Percentiles rank a stretch among this genome's conserved stretches.
phyloP scores from a whole-genome alignment of 2,329 filamentous ascomycete genomes.

The Trichoderma arundinaceum region DNA sequence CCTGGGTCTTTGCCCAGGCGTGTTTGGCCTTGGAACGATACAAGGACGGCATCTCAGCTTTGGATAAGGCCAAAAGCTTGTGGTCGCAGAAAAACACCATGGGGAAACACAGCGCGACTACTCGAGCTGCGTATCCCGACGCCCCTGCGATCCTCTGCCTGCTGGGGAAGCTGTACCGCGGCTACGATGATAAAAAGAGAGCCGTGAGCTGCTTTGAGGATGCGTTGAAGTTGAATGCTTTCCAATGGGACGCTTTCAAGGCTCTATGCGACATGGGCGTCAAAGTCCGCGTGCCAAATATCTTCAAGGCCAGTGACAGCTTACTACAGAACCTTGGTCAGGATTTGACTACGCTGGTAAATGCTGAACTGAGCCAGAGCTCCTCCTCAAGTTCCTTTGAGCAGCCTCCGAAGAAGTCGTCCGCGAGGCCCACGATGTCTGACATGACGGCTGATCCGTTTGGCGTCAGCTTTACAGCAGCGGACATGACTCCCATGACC shows the following conservation, averaged over 20 bases:
- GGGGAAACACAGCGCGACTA: slow-evolving; percentile 80
- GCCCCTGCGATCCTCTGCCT: slow-evolving; percentile 82
- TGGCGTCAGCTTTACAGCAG: slow-evolving; percentile 50
- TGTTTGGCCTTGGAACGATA: slow-evolving; percentile 80
- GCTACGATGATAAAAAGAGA: slow-evolving; percentile 80
- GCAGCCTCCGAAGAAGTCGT: slow-evolving; percentile 48
- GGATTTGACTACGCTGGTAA: slow-evolving; percentile 37
- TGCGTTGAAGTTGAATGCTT: slow-evolving; percentile 85
- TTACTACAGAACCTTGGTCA: slow-evolving; percentile 57
- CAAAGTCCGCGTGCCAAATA: slow-evolving; percentile 79
- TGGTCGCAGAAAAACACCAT: slow-evolving; percentile 79
- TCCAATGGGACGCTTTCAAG: slow-evolving; percentile 97
- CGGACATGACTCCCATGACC: slow-evolving; percentile 50
- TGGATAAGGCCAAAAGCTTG: slow-evolving; percentile 79
- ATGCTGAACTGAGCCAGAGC: slow-evolving; percentile 47
- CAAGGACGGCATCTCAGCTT: slow-evolving; percentile 78
- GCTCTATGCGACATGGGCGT: slow-evolving; percentile 87
- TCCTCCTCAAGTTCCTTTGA: slow-evolving; percentile 42
- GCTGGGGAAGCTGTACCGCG: slow-evolving; percentile 84
- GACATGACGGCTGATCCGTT: slow-evolving; percentile 58
- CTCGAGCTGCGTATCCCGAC: slow-evolving; percentile 78
- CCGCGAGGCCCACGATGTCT: slow-evolving; percentile 46
- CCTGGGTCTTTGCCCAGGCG: slow-evolving; percentile 89
- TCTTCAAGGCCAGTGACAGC: slow-evolving; percentile 75
- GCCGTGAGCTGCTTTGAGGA: slow-evolving; percentile 88